Base-by-base conservation (phyloP, 2,329 filamentous ascomycete genomes). In the Thelonectria olida region DNA sequence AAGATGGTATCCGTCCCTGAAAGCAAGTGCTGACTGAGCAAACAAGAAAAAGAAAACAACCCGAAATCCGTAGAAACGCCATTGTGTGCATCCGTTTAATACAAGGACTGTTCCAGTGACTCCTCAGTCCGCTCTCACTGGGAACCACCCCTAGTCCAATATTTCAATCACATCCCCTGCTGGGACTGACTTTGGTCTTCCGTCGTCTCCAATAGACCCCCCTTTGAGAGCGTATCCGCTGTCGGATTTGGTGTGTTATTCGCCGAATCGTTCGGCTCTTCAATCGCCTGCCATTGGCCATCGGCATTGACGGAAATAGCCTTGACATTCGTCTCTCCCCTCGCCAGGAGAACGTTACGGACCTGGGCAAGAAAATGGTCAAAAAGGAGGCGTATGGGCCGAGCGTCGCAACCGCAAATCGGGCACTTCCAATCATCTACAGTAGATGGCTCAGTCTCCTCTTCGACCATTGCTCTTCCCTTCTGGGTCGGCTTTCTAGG, bases 401-500 rank as follows among this genome's bases (percentile, higher is more conserved):
- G 85, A 10, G 91, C 93, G 75, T 97, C 94, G 28, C 79, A 80
- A 23, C 83, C 82, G 75, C 95, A 98, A 27, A 97, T 87, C 0
- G 96, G 96, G 70, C 96, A 99, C 64, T 86, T 90, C 93, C 94
- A 97, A 53, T 87, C 86, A 70, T 96, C 92, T 1, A 86, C 81
- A 55, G 84, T 78, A 1, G 82, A 83, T 8, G 85, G 87, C 66
- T 89, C 83, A 9, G 47, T 58, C 7, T 64, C 68, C 22, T 59
- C 34, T 34, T 66, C 36, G 1, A 36, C 19, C 13, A 48, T 13
- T 5, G 51, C 62, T n/a, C 57, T 64, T 38, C 31, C 62, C 34
- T 65, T 65, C n/a, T 56, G 57, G 4, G 64, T 34, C 5, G 77
- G 74, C 62, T 83, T 84, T 13, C 78, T 77, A 5, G 82, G 80